Evolutionary conservation across 177 flowering plant species (phyloP).

Genomic region (Vitis hybrid): DNA sequence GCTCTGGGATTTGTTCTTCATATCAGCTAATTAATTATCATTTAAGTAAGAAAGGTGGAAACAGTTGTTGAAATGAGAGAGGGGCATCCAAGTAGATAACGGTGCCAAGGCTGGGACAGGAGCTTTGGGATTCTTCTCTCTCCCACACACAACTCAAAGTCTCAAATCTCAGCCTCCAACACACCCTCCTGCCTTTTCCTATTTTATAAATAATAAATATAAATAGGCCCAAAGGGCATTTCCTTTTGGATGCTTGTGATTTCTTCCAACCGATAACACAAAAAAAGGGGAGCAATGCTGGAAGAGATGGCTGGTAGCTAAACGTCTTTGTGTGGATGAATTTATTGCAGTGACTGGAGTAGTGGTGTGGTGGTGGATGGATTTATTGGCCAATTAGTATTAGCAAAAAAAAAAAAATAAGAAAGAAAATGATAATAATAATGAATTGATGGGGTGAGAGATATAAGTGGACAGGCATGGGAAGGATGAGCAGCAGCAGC

Average conservation of each 20-base stretch:
- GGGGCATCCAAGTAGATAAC: constrained; percentile 45
- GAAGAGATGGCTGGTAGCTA: constrained; percentile 19
- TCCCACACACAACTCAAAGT: background rate
- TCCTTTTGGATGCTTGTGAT: constrained; percentile 20
- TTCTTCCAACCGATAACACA: background rate
- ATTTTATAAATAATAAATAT: constrained; percentile 7
- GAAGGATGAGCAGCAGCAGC: no score
- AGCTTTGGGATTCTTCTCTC: constrained; percentile 34
- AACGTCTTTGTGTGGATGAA: constrained; percentile 13
- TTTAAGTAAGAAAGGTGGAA: background rate
- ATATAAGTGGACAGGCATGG: no score
- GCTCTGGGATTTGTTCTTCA: background rate
- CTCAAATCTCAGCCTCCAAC: constrained; percentile 17
- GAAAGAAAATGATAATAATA: no score
- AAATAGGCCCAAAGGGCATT: constrained; percentile 7
- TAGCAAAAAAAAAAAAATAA: no score
- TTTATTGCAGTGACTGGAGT: background rate
- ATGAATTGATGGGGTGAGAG: no score
- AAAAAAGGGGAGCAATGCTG: background rate
- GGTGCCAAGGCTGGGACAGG: constrained; percentile 42
- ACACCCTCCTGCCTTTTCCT: constrained; percentile 20
- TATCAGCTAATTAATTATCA: background rate
- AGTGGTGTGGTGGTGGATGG: background rate
- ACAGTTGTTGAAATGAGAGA: background rate
- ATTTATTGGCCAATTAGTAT: background rate